Percentiles rank a stretch among this genome's conserved stretches.
Conservation (phyloP, 148 eudicot species). For the Vaccinium macrocarpon region DNA sequence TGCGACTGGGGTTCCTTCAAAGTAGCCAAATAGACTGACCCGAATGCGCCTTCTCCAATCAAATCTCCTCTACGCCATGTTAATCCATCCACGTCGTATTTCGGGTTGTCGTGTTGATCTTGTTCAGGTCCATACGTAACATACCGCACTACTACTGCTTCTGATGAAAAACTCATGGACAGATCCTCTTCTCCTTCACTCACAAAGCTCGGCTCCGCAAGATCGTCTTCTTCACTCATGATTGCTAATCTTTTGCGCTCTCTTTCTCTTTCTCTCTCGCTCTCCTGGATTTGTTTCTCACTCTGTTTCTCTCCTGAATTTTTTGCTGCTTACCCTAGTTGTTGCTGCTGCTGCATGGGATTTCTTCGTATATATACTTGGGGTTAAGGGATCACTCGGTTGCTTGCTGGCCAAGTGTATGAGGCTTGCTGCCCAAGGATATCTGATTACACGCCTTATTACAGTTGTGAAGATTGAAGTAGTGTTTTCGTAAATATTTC, state of each 20-base stretch:
- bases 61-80: conserved; percentile 34
- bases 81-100: conserved; percentile 21
- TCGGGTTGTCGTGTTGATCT: not conserved
- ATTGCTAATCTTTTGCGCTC: not conserved
- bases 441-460: too few species aligned
- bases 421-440: too few species aligned
- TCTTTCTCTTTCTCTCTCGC: not conserved
- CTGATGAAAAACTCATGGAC: not conserved
- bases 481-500: too few species aligned
- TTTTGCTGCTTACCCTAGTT: not conserved
- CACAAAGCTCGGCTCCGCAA: not conserved
- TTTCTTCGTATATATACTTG: not conserved
- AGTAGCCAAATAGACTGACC: conserved; percentile 34
- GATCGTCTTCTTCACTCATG: not conserved
- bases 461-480: too few species aligned
- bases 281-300: not conserved
- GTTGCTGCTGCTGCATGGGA: not conserved
- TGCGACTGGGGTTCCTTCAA: conserved; percentile 23
- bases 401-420: too few species aligned
- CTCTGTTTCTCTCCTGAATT: not conserved
- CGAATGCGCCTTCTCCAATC: conserved; percentile 40
- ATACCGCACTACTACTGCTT: not conserved
- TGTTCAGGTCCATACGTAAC: not conserved
- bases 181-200: not conserved
- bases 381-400: too few species aligned